Base-by-base conservation (phyloP, 768 basidiomycete genomes). In the Obba rivulosa region DNA sequence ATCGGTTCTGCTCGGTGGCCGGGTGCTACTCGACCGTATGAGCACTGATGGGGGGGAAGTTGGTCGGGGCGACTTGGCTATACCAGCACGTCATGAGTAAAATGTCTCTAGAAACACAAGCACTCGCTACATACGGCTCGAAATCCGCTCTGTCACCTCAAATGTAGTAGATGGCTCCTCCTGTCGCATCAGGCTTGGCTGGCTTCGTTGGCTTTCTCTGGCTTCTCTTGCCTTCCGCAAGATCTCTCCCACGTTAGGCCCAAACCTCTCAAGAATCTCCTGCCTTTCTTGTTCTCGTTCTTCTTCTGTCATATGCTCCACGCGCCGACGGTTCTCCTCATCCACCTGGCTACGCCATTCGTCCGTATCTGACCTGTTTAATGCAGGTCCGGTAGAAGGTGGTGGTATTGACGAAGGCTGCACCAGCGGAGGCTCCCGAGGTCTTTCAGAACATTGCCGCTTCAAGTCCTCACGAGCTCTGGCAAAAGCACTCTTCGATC, bases 261-360 rank as follows among this genome's bases (percentile, higher is more conserved):
- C 92, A 59, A 94, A 83, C 39, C 78, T 75, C 51, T 87, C 81
- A 22, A 87, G 48, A 36, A 94, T 78, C 52, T 89, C 79, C 43
- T 67, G 66, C 38, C 72, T 70, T 62, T 87, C 90, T 44, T 76
- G 64, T 52, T 83, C 80, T 9, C 81, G 72, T 62, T 93, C 86
- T 14, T 80, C 79, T 10, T 78, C 76, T 2, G 76, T 74, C 92
- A 94, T 94, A 1, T 58, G 63, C 16, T 77, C 78, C 2, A 94
- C 76, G 23, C 68, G 66, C 10, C 67, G 64, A 49, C 76, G 72
- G 54, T 94, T 93, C 58, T 91, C 86, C 46, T 72, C 70, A 55
- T 78, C 80, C 45, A 83, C 77, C 56, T 79, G 79, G 9, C 65
- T 66, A 47, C 78, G 69, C 76, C 84, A 82, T 41, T 70, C 56